A percentile compares a stretch with the other conserved stretches of the same genome.
These are phyloP conservation scores for Trichoderma gamsii DNA, from an alignment of 495 filamentous ascomycete genomes.

Conservation along the genomic window DNA sequence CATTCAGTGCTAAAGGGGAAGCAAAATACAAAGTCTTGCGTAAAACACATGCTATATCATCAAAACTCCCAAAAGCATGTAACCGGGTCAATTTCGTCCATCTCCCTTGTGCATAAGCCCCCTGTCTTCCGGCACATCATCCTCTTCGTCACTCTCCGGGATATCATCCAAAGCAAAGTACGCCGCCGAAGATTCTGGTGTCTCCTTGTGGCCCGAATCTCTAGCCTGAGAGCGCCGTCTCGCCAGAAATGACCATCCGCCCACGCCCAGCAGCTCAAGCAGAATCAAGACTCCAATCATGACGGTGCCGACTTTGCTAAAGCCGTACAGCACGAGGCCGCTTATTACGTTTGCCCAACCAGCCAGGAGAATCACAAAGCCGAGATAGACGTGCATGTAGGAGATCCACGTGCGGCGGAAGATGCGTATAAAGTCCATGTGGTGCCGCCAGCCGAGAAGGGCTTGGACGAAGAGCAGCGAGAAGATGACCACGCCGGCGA, in stretches of 20 bases:
- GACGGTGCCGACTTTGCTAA: slow-evolving; percentile 15
- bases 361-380: slow-evolving; percentile 18
- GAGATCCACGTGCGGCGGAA: slow-evolving; percentile 27
- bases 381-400: slow-evolving; percentile 25
- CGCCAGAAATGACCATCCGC: slow-evolving; percentile 20
- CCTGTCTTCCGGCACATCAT: slow-evolving; percentile 20
- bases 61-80: neutral
- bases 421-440: slow-evolving; percentile 24
- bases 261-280: slow-evolving; percentile 20
- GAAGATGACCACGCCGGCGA: slow-evolving; percentile 19
- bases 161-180: slow-evolving; percentile 24
- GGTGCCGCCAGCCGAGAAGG: slow-evolving; percentile 30
- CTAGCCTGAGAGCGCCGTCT: slow-evolving; percentile 7
- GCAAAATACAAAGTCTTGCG: no score
- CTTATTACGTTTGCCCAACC: slow-evolving; percentile 27
- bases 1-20: no score
- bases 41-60: no score
- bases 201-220: slow-evolving; percentile 14
- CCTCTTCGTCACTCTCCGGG: slow-evolving; percentile 26
- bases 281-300: slow-evolving; percentile 8
- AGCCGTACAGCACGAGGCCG: slow-evolving; percentile 22
- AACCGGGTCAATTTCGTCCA: neutral
- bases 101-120: slow-evolving; percentile 2
- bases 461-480: slow-evolving; percentile 20
- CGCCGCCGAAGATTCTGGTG: slow-evolving; percentile 17